Base-by-base conservation (phyloP, 1,284 basidiomycete genomes). In the Paramarasmius palmivorus region DNA sequence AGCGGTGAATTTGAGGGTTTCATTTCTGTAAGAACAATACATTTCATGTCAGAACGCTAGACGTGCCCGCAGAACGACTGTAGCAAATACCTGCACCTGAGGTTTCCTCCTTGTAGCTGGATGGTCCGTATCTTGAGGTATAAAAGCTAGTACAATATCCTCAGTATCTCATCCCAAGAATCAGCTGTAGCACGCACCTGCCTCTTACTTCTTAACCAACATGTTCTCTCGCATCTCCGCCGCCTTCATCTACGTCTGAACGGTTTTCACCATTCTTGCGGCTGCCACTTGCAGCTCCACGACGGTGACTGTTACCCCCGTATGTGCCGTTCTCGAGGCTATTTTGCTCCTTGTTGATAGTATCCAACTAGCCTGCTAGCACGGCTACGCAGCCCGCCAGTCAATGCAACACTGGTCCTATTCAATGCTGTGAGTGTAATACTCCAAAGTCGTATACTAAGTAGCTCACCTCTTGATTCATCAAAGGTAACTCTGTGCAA, bases 391-490 rank as follows among this genome's bases (percentile, higher is more conserved):
- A 57, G 17, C 55, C 53, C 15, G 48, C 50, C 40, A 49, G 48
- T 50, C 57, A 64, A 20, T 69, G 67, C 65, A 64, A 64, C 56
- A 65, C 61, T 29, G 68, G 70, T 15, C 17, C 53, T 15, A 36
- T 68, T 23, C 63, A 69, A 49, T 71, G 68, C 64, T 70, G 69
- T n/a, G n/a, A n/a, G n/a, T n/a, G n/a, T n/a, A n/a, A n/a, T n/a
- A n/a, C n/a, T n/a, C n/a, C n/a, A n/a, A n/a, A n/a, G n/a, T n/a
- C n/a, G n/a, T n/a, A n/a, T n/a, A n/a, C n/a, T n/a, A n/a, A n/a
- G n/a, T n/a, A n/a, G n/a, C n/a, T n/a, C n/a, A n/a, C n/a, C n/a
- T n/a, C n/a, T n/a, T n/a, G n/a, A n/a, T n/a, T n/a, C n/a, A n/a
- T n/a, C n/a, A n/a, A n/a, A n/a, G n/a, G n/a, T 58, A 61, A 64